Evolutionary conservation across 257 asterid species (phyloP).

Genomic region (Verbena officinalis): DNA sequence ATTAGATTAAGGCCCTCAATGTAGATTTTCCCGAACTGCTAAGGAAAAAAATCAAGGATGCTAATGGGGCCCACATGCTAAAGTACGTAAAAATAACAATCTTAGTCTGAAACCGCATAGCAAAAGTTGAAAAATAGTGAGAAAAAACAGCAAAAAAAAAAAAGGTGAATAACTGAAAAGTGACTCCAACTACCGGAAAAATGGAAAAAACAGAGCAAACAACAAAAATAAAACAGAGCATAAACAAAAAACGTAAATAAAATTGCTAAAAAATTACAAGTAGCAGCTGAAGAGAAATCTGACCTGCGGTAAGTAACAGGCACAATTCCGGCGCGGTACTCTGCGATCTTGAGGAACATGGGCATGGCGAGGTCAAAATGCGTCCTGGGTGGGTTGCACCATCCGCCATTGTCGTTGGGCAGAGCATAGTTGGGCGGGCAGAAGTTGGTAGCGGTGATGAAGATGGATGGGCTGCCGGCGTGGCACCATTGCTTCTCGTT

Average conservation of each 20-base stretch:
- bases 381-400: conserved; percentile 91
- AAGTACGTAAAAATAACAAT: neutral
- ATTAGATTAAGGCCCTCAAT: too few relatives aligned
- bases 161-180: conserved; percentile 12
- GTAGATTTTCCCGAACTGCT: too few relatives aligned
- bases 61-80: neutral
- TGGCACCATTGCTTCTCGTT: conserved; percentile 66
- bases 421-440: conserved; percentile 84
- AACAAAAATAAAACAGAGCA: neutral
- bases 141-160: neutral
- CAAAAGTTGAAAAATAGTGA: neutral
- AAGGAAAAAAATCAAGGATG: too few relatives aligned
- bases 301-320: conserved; percentile 81
- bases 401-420: conserved; percentile 83
- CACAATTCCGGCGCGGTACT: conserved; percentile 90
- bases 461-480: conserved; percentile 74
- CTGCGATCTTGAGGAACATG: conserved; percentile 86
- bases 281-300: neutral
- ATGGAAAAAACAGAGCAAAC: neutral
- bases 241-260: neutral
- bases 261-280: neutral
- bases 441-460: conserved; percentile 81
- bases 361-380: conserved; percentile 98
- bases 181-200: conserved; percentile 10
- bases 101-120: neutral